Evolutionary conservation across 202 grass and related monocot species (phyloP).

Genomic region (Alloteropsis angusta): DNA sequence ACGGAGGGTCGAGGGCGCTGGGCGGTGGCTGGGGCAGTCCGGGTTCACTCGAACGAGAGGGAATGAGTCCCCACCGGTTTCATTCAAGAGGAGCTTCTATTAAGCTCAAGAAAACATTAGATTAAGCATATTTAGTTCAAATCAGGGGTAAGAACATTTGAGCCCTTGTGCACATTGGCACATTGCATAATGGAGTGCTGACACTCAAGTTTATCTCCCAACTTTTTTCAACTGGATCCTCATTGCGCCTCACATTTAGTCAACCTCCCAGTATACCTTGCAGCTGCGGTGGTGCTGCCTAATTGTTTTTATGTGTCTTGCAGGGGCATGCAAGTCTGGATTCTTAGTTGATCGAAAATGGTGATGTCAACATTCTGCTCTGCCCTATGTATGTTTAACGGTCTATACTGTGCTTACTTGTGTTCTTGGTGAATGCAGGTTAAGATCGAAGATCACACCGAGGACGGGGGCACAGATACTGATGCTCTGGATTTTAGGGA

Average conservation of each 20-base stretch:
- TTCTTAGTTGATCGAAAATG: neutral
- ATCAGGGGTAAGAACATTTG: too few relatives aligned
- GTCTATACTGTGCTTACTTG: neutral
- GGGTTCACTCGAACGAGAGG: too few relatives aligned
- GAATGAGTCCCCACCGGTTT: too few relatives aligned
- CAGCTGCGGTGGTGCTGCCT: neutral
- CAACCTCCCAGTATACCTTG: neutral
- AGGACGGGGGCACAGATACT: neutral
- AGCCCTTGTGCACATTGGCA: neutral
- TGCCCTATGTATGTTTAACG: neutral
- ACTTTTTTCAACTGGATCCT: neutral
- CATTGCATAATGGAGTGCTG: neutral
- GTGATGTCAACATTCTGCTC: neutral
- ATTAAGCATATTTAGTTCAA: too few relatives aligned
- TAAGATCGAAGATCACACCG: conserved; percentile 38
- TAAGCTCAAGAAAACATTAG: too few relatives aligned
- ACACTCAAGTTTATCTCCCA: neutral
- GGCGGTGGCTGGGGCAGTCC: too few relatives aligned
- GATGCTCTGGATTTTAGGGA: neutral
- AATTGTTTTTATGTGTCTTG: neutral
- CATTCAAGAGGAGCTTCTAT: too few relatives aligned
- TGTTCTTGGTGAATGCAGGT: conserved; percentile 29
- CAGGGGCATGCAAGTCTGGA: neutral
- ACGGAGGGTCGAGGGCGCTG: too few relatives aligned
- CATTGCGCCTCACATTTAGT: neutral